Conservation (phyloP, 805 yeast species). For the Spathaspora girioi region DNA sequence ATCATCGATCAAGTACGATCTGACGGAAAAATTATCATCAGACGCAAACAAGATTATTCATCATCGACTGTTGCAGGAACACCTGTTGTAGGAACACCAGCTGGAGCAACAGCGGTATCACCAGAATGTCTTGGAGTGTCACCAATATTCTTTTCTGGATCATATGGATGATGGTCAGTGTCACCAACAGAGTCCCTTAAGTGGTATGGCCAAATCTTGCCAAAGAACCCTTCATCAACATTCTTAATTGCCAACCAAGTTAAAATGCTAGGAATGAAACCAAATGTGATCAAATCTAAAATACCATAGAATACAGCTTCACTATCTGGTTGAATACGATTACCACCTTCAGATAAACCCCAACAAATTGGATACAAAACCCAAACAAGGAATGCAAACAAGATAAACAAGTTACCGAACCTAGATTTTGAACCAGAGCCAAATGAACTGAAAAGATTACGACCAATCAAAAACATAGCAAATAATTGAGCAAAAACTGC, state of each 20-base stretch:
- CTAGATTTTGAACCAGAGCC: neutral
- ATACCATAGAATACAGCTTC: constrained; percentile 60
- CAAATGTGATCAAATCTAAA: constrained; percentile 47
- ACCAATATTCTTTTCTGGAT: constrained; percentile 7
- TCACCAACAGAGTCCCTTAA: constrained; percentile 7
- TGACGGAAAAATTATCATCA: no score
- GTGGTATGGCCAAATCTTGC: constrained; percentile 12
- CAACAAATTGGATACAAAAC: constrained; percentile 46
- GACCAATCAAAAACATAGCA: constrained; percentile 29
- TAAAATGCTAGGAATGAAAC: constrained; percentile 35
- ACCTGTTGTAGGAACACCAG: constrained; percentile 5
- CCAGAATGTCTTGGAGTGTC: constrained; percentile 41
- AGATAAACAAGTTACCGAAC: constrained; percentile 12
- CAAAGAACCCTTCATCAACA: constrained; percentile 27
- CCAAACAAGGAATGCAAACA: constrained; percentile 41
- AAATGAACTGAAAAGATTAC: constrained; percentile 5
- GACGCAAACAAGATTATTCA: constrained; percentile 2
- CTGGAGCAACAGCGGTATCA: constrained; percentile 36
- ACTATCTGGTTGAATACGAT: constrained; percentile 54
- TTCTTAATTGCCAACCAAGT: constrained; percentile 22
- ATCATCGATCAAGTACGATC: neutral
- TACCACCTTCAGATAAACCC: constrained; percentile 63
- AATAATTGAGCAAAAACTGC: constrained; percentile 43
- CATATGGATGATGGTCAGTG: neutral
- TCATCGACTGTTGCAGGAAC: neutral